Evolutionary conservation across 176 grass and related monocot species (phyloP).

Genomic region (Stipa capillata): DNA sequence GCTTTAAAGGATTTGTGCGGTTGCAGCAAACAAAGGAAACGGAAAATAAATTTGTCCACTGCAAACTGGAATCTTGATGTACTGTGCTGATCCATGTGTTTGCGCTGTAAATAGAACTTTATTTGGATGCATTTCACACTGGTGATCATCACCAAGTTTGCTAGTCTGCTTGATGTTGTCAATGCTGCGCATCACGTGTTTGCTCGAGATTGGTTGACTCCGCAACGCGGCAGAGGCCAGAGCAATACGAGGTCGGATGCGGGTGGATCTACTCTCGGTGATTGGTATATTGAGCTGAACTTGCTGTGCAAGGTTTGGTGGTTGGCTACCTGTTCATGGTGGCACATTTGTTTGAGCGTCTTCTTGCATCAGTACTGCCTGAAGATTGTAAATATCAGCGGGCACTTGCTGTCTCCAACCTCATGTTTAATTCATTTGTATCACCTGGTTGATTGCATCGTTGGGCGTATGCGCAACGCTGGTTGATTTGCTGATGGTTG

Average conservation of each 20-base stretch:
- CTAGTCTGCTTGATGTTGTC: not conserved
- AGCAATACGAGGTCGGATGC: not conserved
- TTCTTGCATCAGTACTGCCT: not conserved
- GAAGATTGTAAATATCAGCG: not conserved
- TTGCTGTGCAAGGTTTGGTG: not conserved
- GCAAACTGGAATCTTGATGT: not conserved
- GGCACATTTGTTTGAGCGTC: not conserved
- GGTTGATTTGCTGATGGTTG: too few species aligned
- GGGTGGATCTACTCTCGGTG: not conserved
- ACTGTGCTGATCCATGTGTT: not conserved
- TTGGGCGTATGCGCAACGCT: too few species aligned
- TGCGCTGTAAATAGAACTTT: not conserved
- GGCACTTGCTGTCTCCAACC: not conserved
- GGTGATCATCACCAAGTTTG: not conserved
- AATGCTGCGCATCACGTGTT: not conserved
- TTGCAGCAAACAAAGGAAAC: not conserved
- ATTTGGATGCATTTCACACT: not conserved
- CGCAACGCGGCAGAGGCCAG: not conserved
- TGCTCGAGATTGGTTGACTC: not conserved
- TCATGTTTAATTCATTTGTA: not conserved
- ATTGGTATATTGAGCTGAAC: not conserved
- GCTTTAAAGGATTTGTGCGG: not conserved
- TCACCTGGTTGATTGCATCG: not conserved
- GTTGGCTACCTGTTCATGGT: not conserved
- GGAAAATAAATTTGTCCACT: not conserved